Percentiles rank a stretch among this genome's conserved stretches.
phyloP scores from a whole-genome alignment of 2,329 filamentous ascomycete species.

The Pyricularia grisea region DNA sequence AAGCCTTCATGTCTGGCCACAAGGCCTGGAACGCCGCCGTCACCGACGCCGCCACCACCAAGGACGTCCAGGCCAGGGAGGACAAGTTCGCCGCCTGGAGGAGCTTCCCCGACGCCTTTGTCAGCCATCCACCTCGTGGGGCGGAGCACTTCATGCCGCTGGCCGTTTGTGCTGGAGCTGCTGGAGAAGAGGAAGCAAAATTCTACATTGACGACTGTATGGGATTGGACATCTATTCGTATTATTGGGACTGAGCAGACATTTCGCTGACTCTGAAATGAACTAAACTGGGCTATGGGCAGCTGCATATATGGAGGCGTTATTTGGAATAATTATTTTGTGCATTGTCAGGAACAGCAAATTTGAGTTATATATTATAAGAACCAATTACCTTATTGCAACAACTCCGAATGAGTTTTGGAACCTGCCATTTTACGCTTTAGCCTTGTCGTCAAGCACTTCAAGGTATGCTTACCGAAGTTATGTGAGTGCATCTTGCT shows the following conservation, averaged over 20 bases:
- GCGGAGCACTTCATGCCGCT: constrained; percentile 53
- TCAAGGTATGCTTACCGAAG: background rate
- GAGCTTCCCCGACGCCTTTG: constrained; percentile 33
- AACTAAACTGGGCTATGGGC: background rate
- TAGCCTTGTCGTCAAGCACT: too few species aligned
- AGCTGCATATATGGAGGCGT: background rate
- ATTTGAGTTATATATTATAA: too few species aligned
- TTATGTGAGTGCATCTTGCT: background rate
- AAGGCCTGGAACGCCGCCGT: constrained; percentile 37
- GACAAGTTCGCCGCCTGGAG: constrained; percentile 35
- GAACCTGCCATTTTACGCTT: background rate
- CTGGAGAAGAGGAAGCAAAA: constrained; percentile 31
- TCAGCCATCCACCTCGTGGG: constrained; percentile 42
- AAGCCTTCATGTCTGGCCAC: constrained; percentile 17
- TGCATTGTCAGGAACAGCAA: too few species aligned
- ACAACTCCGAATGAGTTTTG: too few species aligned
- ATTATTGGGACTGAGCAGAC: constrained; percentile 35
- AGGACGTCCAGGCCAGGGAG: constrained; percentile 24
- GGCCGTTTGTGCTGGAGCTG: constrained; percentile 44
- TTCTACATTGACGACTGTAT: constrained; percentile 38
- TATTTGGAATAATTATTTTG: background rate
- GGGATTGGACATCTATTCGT: constrained; percentile 42
- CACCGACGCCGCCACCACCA: constrained; percentile 26
- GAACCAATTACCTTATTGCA: too few species aligned
- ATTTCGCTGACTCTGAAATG: too few species aligned